Conservation (phyloP, 2,329 filamentous ascomycete species). For the Curvularia eragrostidis region DNA sequence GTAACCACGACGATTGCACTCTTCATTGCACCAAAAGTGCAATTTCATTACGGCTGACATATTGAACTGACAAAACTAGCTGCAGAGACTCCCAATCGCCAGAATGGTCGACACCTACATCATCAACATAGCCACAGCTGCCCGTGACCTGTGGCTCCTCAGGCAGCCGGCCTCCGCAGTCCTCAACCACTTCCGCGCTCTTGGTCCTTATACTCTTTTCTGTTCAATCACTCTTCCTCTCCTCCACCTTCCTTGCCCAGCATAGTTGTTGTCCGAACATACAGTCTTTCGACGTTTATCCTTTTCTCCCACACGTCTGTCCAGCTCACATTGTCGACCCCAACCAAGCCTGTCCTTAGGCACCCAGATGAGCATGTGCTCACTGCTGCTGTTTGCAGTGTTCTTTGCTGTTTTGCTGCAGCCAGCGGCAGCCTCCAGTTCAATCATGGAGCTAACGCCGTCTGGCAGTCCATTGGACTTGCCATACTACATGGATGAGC, state of each 20-base stretch:
- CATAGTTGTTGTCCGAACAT: slow-evolving; percentile 7
- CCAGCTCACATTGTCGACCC: slow-evolving; percentile 18
- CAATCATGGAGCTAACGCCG: slow-evolving; percentile 33
- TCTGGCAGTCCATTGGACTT: slow-evolving; percentile 28
- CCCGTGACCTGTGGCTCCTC: slow-evolving; percentile 30
- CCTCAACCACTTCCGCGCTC: slow-evolving; percentile 16
- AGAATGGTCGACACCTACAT: slow-evolving; percentile 25
- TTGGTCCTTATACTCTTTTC: slow-evolving; percentile 24
- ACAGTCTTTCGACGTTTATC: slow-evolving; percentile 1
- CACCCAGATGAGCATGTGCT: slow-evolving; percentile 41
- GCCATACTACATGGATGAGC: slow-evolving; percentile 35
- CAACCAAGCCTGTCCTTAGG: slow-evolving; percentile 27
- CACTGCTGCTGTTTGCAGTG: slow-evolving; percentile 35
- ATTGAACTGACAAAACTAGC: slow-evolving; percentile 28
- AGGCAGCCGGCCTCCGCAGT: slow-evolving; percentile 35
- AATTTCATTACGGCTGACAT: slow-evolving; percentile 38
- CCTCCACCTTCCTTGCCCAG: slow-evolving; percentile 4
- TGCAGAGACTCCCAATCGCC: slow-evolving; percentile 27
- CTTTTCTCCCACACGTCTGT: background rate
- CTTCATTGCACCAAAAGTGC: slow-evolving; percentile 22
- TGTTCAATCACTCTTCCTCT: slow-evolving; percentile 10
- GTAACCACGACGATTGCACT: slow-evolving; percentile 29
- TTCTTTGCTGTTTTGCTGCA: slow-evolving; percentile 37
- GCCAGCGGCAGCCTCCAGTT: slow-evolving; percentile 35
- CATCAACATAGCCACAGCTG: slow-evolving; percentile 38